These are phyloP conservation scores for Acorus calamus DNA, from an alignment of 106 monocot species.

Conservation along the genomic window DNA sequence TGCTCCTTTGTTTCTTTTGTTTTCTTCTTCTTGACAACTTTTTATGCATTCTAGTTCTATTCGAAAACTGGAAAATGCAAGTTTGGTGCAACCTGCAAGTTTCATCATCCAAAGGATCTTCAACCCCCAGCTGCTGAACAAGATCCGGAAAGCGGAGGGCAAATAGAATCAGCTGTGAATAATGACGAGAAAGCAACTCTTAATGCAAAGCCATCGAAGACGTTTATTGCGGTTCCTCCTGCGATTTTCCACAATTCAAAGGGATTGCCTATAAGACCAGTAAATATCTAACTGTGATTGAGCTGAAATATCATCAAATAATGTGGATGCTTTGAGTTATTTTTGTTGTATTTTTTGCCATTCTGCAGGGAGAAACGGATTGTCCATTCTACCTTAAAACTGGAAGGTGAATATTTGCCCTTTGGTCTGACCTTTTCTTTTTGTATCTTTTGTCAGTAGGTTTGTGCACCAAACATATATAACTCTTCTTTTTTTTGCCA, in stretches of 20 bases:
- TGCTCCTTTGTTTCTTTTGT: neutral
- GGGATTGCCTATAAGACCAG: conserved; percentile 82
- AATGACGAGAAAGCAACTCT: conserved; percentile 5
- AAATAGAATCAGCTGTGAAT: conserved; percentile 4
- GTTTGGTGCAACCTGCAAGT: conserved; percentile 81
- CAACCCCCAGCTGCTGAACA: conserved; percentile 23
- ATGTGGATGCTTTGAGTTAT: neutral
- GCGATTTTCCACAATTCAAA: conserved; percentile 79
- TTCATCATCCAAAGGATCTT: conserved; percentile 86
- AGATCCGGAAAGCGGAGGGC: conserved; percentile 8
- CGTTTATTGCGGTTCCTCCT: conserved; percentile 24
- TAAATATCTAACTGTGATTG: conserved; percentile 12
- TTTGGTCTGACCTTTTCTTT: neutral
- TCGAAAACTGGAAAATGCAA: conserved; percentile 77
- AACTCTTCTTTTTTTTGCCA: too few relatives aligned
- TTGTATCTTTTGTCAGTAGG: neutral
- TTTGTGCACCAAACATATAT: neutral
- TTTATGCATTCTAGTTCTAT: conserved; percentile 43
- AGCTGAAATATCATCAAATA: neutral
- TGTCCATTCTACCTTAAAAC: conserved; percentile 96
- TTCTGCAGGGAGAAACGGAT: conserved; percentile 70
- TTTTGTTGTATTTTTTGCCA: neutral
- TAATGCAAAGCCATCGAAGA: conserved; percentile 13
- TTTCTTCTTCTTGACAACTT: neutral
- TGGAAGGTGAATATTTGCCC: conserved; percentile 52